Evolutionary conservation across 2,329 filamentous ascomycete species (phyloP).

Genomic region (Aspergillus nomiae): DNA sequence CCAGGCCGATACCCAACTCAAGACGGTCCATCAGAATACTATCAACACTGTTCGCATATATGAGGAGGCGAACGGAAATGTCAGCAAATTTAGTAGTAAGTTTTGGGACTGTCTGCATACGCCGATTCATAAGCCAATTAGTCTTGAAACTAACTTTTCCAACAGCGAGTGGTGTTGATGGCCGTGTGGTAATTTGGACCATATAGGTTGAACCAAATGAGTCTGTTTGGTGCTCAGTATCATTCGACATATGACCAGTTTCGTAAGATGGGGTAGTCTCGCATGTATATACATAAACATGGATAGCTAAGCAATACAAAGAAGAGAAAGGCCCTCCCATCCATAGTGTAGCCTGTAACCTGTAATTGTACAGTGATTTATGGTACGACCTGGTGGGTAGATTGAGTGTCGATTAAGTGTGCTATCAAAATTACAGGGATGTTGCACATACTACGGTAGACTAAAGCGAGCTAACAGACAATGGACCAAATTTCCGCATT

Average conservation of each 20-base stretch:
- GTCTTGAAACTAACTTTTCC: not conserved
- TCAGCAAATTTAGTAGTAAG: slow-evolving; percentile 87
- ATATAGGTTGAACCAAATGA: slow-evolving; percentile 46
- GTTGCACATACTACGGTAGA: not conserved
- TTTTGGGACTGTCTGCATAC: slow-evolving; percentile 6
- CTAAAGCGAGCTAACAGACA: too few species aligned
- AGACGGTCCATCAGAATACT: slow-evolving; percentile 95
- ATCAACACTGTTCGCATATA: slow-evolving; percentile 82
- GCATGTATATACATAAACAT: not conserved
- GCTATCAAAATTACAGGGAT: not conserved
- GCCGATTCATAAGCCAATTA: not conserved
- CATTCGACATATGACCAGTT: not conserved
- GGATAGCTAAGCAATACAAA: not conserved
- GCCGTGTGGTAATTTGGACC: slow-evolving; percentile 77
- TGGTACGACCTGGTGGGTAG: not conserved
- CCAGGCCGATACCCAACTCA: slow-evolving; percentile 90
- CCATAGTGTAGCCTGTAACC: not conserved
- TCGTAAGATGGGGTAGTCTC: not conserved
- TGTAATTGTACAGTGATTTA: not conserved
- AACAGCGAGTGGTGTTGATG: slow-evolving; percentile 78
- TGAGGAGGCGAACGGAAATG: slow-evolving; percentile 63
- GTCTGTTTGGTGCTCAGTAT: slow-evolving; percentile 6
- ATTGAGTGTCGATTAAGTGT: not conserved
- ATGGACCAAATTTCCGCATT: too few species aligned
- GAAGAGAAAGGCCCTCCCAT: not conserved